Percentiles rank a stretch among this genome's conserved stretches.
phyloP scores from a whole-genome alignment of 768 basidiomycete genomes.

The Pisolithus albus region DNA sequence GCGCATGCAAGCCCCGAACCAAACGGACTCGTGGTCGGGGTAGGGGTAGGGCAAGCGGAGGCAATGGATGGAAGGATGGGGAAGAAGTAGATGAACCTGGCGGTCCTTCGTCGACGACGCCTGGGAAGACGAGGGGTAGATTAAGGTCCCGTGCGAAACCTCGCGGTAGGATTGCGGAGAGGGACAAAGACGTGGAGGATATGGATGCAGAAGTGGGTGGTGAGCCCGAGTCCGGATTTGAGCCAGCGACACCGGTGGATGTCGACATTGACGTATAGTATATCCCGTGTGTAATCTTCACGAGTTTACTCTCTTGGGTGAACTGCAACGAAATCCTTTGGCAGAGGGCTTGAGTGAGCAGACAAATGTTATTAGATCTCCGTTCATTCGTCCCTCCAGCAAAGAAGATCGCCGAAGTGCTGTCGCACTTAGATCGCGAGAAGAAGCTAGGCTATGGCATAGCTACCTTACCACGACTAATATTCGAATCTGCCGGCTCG shows the following conservation, averaged over 20 bases:
- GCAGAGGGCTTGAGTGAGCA: no score
- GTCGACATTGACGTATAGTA: slow-evolving; percentile 38
- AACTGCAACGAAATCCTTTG: no score
- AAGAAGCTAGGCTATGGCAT: no score
- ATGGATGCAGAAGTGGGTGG: slow-evolving; percentile 24
- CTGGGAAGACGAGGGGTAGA: slow-evolving; percentile 27
- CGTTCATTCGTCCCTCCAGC: no score
- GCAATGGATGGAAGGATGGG: slow-evolving; percentile 24
- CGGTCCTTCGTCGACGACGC: slow-evolving; percentile 15
- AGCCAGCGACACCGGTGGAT: slow-evolving; percentile 32
- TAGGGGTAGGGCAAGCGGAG: slow-evolving; percentile 27
- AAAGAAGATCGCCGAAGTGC: no score
- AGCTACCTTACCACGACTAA: no score
- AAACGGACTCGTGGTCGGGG: slow-evolving; percentile 28
- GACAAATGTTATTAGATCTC: no score
- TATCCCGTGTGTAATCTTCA: slow-evolving; percentile 32
- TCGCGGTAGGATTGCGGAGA: slow-evolving; percentile 16
- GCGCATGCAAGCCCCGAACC: slow-evolving; percentile 14
- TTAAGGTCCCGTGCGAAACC: slow-evolving; percentile 16
- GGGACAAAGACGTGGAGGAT: slow-evolving; percentile 24
- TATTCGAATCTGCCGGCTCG: no score
- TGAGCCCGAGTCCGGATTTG: slow-evolving; percentile 26
- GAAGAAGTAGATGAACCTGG: slow-evolving; percentile 34
- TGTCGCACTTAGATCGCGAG: no score
- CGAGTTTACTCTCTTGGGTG: no score